Base-by-base conservation (phyloP, 257 asterid genomes). In the Ilex aquifolium region DNA sequence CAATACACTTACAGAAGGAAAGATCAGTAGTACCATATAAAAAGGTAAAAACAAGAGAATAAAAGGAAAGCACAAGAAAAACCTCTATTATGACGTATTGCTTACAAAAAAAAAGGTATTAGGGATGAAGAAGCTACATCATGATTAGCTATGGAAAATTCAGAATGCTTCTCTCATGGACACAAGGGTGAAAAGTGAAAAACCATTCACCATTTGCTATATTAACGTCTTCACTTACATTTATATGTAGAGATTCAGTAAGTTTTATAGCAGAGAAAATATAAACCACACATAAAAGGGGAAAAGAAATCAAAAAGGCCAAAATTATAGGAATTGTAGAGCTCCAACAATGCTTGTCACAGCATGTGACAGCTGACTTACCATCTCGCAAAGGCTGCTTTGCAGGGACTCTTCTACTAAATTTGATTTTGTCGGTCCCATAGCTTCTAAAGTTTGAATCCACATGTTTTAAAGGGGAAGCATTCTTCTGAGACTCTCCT, bases 331-430 rank as follows among this genome's bases (percentile, higher is more conserved):
- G 52, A 4, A 11, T 10, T 10, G 13, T 11, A 46, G 6, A 5
- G n/a, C n/a, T 32, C 7, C 13, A 27, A 54, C 50, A 56, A 31
- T 31, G 44, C 0, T 53, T 3, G 10, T 53, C 57, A 10, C 31
- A 53, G 15, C 10, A 49, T 6, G 14, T 53, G 31, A 53, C 10
- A 53, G 31, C 3, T 2, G 68, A 49, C 67, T 62, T 44, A 62
- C 74, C 56, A 44, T 57, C 56, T 49, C 31, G 64, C 32, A 32
- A 13, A 56, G 61, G 65, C 36, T 31, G 60, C 52, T 60, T 42
- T 44, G 44, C 30, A 30, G 60, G 48, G 57, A 66, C 46, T 16
- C 69, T 66, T 61, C 32, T 36, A 44, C 54, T 65, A 50, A 31
- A 30, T 57, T 56, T 61, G 48, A 57, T 66, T 56, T 72, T 10